Base-by-base conservation (phyloP, 2,329 filamentous ascomycete genomes). In the Cordyceps fumosorosea region DNA sequence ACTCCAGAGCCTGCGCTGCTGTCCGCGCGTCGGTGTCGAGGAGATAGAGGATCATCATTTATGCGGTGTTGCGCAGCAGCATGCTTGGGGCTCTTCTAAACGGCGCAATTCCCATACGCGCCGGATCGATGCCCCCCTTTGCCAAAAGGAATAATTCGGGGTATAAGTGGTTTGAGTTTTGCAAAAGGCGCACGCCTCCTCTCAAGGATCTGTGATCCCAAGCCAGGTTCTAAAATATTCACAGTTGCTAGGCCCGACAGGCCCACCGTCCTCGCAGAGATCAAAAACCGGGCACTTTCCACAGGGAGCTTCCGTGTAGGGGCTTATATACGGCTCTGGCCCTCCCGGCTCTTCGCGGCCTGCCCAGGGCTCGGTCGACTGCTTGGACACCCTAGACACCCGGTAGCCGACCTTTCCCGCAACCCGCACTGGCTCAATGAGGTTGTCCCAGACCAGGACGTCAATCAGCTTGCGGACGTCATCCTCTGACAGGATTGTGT, bases 231-330 rank as follows among this genome's bases (percentile, higher is more conserved):
- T 84, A 71, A 96, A 97, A 72, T 99, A 99, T 60, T 91, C 89
- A 75, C 95, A 99, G 56, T 89, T 96, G 66, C 86, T 89, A 0
- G 93, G 91, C 69, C 89, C 96, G 24, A 99, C 91, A 0, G 92
- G 91, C 0, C 93, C 93, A 7, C 91, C 92, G 64, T 96, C 91
- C 66, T 91, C 89, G 72, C 95, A 99, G 2, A 98, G 81, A 63
- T 95, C 89, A 72, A 96, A 96, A 2, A 97, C 93, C 0, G 95
- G 95, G 74, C 95, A 99, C 61, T 86, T 83, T 2, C 93, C 93
- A 74, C 95, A 99, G 1, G 95, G 95, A 2, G 89, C 88, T 73
- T 97, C 92, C 1, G 90, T 96, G 67, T 93, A 85, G 3, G 90
- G 90, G 68, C 93, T 96, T 67, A 81, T 70, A 58, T 76, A 76